These are phyloP conservation scores for Pseudozyma tsukubaensis DNA, from an alignment of 1,284 basidiomycete genomes.

Conservation along the genomic window DNA sequence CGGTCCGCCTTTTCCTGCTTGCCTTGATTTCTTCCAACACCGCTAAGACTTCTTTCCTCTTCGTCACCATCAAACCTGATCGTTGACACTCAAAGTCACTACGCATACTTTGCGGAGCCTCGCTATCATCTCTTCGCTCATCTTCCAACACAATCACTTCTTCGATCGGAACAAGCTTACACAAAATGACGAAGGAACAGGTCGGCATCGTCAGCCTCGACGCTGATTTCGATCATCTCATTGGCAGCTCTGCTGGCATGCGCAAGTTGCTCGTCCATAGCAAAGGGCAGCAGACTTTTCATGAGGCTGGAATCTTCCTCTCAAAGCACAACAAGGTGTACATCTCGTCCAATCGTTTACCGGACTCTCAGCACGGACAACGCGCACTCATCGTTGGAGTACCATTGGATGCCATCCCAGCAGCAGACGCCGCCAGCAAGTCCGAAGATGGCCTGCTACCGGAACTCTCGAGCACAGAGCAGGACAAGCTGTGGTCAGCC, in stretches of 20 bases:
- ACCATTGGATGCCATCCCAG: slow-evolving; percentile 19
- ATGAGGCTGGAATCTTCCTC: slow-evolving; percentile 49
- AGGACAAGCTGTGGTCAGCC: slow-evolving; percentile 26
- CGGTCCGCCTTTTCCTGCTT: too few species aligned
- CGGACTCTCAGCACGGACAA: slow-evolving; percentile 21
- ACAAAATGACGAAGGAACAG: not conserved
- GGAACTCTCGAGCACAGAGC: slow-evolving; percentile 19
- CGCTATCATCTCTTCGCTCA: not conserved
- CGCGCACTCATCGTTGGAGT: slow-evolving; percentile 29
- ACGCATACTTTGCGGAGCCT: not conserved
- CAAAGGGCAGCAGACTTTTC: slow-evolving; percentile 39
- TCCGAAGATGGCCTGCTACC: slow-evolving; percentile 14
- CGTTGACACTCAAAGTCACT: too few species aligned
- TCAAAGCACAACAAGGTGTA: slow-evolving; percentile 40
- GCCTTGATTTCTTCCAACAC: too few species aligned
- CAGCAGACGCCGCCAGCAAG: slow-evolving; percentile 1
- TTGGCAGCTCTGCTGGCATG: slow-evolving; percentile 29
- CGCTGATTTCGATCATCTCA: slow-evolving; percentile 35
- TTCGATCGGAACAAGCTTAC: not conserved
- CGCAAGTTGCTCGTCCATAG: slow-evolving; percentile 30
- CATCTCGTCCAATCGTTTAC: slow-evolving; percentile 41
- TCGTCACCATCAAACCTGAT: too few species aligned
- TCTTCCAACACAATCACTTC: not conserved
- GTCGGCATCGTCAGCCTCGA: slow-evolving; percentile 44
- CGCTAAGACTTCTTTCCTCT: too few species aligned